These are phyloP conservation scores for Silybum marianum DNA, from an alignment of 129 eudicot genomes.

Conservation along the genomic window DNA sequence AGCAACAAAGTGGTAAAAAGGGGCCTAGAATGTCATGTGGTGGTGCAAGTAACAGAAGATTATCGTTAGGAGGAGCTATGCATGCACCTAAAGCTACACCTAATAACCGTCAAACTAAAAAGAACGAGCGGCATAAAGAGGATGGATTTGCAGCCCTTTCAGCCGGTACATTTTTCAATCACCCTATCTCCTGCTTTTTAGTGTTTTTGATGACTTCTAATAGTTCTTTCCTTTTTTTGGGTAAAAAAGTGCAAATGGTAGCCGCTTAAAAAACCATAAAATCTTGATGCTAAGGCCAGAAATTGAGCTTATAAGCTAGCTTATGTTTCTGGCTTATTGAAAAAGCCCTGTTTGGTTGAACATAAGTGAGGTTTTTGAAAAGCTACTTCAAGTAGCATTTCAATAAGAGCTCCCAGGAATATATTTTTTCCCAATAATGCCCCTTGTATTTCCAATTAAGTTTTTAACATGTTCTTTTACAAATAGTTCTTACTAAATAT, in stretches of 20 bases:
- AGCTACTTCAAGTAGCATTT: neutral
- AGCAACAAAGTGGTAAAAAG: constrained; percentile 70
- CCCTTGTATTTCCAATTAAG: neutral
- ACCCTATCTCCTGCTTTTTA: neutral
- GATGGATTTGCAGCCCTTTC: constrained; percentile 57
- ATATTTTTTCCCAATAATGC: neutral
- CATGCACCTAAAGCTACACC: constrained; percentile 87
- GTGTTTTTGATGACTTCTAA: neutral
- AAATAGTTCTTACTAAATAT: neutral
- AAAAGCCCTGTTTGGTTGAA: neutral
- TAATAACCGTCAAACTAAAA: constrained; percentile 63
- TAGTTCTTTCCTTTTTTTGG: neutral
- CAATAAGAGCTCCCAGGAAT: neutral
- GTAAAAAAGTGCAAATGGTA: neutral
- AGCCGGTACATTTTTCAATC: constrained; percentile 50
- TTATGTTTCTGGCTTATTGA: neutral
- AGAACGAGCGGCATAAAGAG: constrained; percentile 45
- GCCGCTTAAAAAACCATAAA: neutral
- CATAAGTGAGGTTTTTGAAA: neutral
- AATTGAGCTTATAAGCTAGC: neutral
- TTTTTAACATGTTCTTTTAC: neutral
- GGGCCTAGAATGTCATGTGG: constrained; percentile 71
- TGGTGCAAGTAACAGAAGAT: constrained; percentile 72
- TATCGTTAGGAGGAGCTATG: constrained; percentile 79
- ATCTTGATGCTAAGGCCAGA: neutral